A percentile compares a stretch with the other conserved stretches of the same genome.
Evolutionary conservation across 2,329 filamentous ascomycete species (phyloP).

Genomic region (Beauveria asiatica): DNA sequence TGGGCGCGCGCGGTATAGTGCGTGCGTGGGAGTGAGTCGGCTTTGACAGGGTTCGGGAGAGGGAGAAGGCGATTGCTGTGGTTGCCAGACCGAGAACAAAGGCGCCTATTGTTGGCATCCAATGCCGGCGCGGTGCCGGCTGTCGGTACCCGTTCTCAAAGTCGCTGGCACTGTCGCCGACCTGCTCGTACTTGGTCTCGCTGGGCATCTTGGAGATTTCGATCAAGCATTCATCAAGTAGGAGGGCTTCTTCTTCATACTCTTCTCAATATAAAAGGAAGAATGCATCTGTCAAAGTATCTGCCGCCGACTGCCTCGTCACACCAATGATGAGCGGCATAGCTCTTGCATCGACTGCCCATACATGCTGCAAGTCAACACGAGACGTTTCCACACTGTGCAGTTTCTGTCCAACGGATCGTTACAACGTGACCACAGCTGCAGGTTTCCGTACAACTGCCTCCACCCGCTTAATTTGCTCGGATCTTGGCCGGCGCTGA

Average conservation of each 20-base stretch:
- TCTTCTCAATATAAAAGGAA: background rate
- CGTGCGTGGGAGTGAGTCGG: background rate
- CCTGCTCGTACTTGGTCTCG: conserved; percentile 7
- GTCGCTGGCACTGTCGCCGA: background rate
- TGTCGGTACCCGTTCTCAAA: background rate
- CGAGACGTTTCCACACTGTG: background rate
- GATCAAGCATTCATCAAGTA: background rate
- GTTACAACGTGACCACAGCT: background rate
- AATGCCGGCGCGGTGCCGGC: background rate
- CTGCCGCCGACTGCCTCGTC: background rate
- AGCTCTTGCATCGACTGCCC: background rate
- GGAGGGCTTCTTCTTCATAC: too few species aligned
- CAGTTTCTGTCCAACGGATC: background rate
- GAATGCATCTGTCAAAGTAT: too few species aligned
- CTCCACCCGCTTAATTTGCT: background rate
- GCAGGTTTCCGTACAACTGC: background rate
- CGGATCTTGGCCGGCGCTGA: background rate
- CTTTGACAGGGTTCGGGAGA: background rate
- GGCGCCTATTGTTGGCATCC: background rate
- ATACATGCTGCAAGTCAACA: background rate
- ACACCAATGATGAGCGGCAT: background rate
- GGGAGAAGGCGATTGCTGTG: background rate
- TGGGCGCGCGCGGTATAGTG: background rate
- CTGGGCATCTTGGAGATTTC: background rate
- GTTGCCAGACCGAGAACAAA: conserved; percentile 7